These are phyloP conservation scores for Mastigamoeba balamuthi DNA, from an alignment of 78 protist species.

Conservation along the genomic window DNA sequence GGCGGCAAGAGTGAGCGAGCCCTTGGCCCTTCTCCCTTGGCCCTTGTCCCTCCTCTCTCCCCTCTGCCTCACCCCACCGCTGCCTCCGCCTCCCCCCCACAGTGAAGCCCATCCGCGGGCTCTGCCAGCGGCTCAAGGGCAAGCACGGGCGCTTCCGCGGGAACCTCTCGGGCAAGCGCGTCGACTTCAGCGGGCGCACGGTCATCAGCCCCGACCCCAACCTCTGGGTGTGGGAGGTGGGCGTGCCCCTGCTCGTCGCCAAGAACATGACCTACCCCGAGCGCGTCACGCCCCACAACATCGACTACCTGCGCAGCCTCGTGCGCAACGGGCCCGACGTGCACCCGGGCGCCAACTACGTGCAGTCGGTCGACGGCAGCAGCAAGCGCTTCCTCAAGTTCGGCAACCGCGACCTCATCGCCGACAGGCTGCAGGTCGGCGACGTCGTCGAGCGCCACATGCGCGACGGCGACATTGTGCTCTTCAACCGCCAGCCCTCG, in stretches of 20 bases:
- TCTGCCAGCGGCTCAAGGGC: conserved; percentile 96
- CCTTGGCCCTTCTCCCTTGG: not conserved
- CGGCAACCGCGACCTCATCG: conserved; percentile 45
- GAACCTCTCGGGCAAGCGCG: conserved; percentile 97
- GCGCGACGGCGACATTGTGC: conserved; percentile 86
- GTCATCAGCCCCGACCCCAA: conserved; percentile 99
- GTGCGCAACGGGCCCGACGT: conserved; percentile 64
- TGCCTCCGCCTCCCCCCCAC: too few relatives aligned
- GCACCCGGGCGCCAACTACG: conserved; percentile 86
- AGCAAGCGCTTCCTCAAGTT: conserved; percentile 29
- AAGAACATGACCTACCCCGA: conserved; percentile 92
- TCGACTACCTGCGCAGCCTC: conserved; percentile 17
- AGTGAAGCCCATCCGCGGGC: conserved; percentile 72
- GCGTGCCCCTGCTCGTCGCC: conserved; percentile 86
- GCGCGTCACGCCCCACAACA: conserved; percentile 67
- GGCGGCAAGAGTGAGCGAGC: too few relatives aligned
- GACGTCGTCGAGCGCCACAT: conserved; percentile 95
- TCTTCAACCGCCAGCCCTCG: conserved; percentile 99
- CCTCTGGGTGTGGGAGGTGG: conserved; percentile 79
- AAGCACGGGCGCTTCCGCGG: conserved; percentile 96
- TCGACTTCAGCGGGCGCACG: conserved; percentile 96
- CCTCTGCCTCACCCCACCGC: not conserved
- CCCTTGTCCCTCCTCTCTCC: not conserved
- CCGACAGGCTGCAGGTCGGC: conserved; percentile 51
- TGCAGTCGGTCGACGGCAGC: conserved; percentile 37